These are phyloP conservation scores for Mycena venus DNA, from an alignment of 768 basidiomycete genomes.

Conservation along the genomic window DNA sequence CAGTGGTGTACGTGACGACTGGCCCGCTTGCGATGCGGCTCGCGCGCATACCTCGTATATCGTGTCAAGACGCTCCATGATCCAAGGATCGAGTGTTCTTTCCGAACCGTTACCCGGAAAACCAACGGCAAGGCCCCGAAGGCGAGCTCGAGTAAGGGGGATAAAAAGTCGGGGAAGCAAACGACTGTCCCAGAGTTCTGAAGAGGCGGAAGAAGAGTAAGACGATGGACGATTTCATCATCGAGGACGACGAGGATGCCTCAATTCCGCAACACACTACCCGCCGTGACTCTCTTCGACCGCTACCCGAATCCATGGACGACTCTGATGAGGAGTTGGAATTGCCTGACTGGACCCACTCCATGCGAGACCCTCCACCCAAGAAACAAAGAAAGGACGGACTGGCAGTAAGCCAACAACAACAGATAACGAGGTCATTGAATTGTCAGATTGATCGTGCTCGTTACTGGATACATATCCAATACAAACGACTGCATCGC, in stretches of 20 bases:
- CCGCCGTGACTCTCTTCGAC: neutral
- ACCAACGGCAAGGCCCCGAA: slow-evolving; percentile 4
- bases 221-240: slow-evolving; percentile 30
- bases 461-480: slow-evolving; percentile 1
- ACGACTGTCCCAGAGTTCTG: slow-evolving; percentile 23
- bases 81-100: slow-evolving; percentile 28
- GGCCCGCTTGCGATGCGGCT: slow-evolving; percentile 30
- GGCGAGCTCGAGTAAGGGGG: slow-evolving; percentile 16
- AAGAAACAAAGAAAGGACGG: slow-evolving; percentile 17
- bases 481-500: neutral
- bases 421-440: slow-evolving; percentile 18
- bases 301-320: neutral
- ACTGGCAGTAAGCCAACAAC: neutral
- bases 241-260: slow-evolving; percentile 12
- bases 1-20: slow-evolving; percentile 28
- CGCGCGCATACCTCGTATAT: slow-evolving; percentile 29
- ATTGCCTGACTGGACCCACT: slow-evolving; percentile 9
- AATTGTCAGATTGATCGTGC: slow-evolving; percentile 25
- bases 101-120: slow-evolving; percentile 18
- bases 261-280: neutral
- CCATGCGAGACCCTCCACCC: slow-evolving; percentile 16
- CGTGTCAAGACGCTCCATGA: slow-evolving; percentile 5
- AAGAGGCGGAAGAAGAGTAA: slow-evolving; percentile 27
- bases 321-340: slow-evolving; percentile 22
- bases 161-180: slow-evolving; percentile 27